Conservation (phyloP, 75 land plant species). For the Larix kaempferi region DNA sequence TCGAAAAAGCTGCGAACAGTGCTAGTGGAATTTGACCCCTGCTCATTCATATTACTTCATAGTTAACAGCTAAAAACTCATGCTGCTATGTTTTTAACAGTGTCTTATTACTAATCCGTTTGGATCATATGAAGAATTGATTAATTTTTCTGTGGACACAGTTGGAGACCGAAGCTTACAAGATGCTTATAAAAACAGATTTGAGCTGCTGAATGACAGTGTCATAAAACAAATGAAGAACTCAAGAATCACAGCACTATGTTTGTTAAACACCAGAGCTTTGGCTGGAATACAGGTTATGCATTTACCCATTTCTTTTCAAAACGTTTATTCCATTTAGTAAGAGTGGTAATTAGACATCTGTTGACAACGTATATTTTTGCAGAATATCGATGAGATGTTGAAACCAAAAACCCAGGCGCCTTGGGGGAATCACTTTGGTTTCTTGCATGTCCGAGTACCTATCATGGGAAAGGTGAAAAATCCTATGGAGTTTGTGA, state of each 20-base stretch:
- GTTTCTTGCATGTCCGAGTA: background rate
- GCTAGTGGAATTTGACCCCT: too few relatives aligned
- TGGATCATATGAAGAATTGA: background rate
- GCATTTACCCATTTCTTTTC: background rate
- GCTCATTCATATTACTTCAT: background rate
- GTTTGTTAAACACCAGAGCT: conserved; percentile 19
- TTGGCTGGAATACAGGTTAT: conserved; percentile 13
- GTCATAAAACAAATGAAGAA: background rate
- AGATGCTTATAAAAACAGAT: background rate
- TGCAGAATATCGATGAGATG: background rate
- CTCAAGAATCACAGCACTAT: conserved; percentile 5
- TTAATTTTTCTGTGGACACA: background rate
- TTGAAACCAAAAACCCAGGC: background rate
- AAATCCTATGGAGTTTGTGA: background rate
- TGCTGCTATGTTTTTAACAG: too few relatives aligned
- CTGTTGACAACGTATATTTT: background rate
- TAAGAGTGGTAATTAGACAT: background rate
- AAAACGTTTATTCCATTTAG: background rate
- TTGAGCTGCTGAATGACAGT: background rate
- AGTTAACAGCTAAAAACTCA: background rate
- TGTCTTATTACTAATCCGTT: too few relatives aligned
- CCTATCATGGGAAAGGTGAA: background rate
- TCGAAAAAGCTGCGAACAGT: too few relatives aligned
- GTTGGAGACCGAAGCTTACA: background rate
- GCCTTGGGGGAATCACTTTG: background rate